Conservation (phyloP, 2,329 filamentous ascomycete species). For the Diaporthe helianthi region DNA sequence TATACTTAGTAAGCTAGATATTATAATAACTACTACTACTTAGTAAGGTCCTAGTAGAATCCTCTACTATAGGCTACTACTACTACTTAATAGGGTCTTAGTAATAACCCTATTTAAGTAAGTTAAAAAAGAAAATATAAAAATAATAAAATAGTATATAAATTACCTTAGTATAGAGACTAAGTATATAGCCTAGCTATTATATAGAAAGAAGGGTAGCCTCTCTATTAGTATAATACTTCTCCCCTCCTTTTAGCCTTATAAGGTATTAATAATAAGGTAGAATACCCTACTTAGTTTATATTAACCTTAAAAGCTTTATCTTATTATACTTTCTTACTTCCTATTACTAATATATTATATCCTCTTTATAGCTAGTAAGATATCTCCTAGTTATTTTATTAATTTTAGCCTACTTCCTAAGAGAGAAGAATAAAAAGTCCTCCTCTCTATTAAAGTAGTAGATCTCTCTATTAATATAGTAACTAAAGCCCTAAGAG, state of each 20-base stretch:
- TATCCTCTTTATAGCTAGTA: not conserved
- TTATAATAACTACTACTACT: not conserved
- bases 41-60: not conserved
- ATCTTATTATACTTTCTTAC: too few relatives aligned
- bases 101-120: not conserved
- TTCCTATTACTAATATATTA: not conserved
- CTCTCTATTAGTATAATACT: not conserved
- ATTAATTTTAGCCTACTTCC: not conserved
- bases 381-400: not conserved
- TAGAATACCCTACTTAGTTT: not conserved
- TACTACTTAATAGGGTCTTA: not conserved
- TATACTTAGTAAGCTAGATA: not conserved
- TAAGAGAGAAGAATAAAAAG: not conserved
- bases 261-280: not conserved
- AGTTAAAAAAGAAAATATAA: not conserved
- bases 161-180: not conserved
- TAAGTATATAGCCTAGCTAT: not conserved
- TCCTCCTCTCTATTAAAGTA: not conserved
- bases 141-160: not conserved
- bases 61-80: not conserved
- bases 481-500: not conserved
- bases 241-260: not conserved
- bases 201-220: not conserved
- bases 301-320: not conserved
- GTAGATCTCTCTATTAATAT: too few relatives aligned